Percentiles rank a stretch among this genome's conserved stretches.
These are phyloP conservation scores for Scutellaria barbata DNA, from an alignment of 257 asterid genomes.

Conservation along the genomic window DNA sequence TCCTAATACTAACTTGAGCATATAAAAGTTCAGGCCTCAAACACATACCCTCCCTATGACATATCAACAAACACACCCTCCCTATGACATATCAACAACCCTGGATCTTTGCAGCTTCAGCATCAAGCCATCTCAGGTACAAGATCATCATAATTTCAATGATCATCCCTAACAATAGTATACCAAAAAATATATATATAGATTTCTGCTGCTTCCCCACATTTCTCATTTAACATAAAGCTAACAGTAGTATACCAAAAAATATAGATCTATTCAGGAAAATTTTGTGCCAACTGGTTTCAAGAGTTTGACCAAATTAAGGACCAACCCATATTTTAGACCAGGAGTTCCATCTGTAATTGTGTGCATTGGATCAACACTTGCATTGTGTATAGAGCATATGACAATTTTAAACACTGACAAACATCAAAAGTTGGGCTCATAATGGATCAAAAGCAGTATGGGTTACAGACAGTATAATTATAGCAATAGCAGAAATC, in stretches of 20 bases:
- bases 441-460: background rate
- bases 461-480: slow-evolving; percentile 1
- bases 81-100: background rate
- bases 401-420: background rate
- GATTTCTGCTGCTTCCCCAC: slow-evolving; percentile 1
- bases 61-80: background rate
- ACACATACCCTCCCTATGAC: background rate
- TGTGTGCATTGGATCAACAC: background rate
- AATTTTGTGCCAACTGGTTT: background rate
- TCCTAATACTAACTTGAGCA: background rate
- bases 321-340: background rate
- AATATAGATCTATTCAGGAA: background rate
- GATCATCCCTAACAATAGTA: background rate
- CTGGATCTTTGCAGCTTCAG: slow-evolving; percentile 17
- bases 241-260: background rate
- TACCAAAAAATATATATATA: no score
- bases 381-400: background rate
- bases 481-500: background rate
- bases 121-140: slow-evolving; percentile 9
- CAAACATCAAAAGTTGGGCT: slow-evolving; percentile 22
- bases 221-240: background rate
- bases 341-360: background rate
- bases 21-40: background rate
- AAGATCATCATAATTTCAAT: background rate
- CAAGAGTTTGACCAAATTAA: slow-evolving; percentile 12